Percentiles rank a stretch among this genome's conserved stretches.
Evolutionary conservation across 768 basidiomycete species (phyloP).

Genomic region (Pleurotus tuoliensis): DNA sequence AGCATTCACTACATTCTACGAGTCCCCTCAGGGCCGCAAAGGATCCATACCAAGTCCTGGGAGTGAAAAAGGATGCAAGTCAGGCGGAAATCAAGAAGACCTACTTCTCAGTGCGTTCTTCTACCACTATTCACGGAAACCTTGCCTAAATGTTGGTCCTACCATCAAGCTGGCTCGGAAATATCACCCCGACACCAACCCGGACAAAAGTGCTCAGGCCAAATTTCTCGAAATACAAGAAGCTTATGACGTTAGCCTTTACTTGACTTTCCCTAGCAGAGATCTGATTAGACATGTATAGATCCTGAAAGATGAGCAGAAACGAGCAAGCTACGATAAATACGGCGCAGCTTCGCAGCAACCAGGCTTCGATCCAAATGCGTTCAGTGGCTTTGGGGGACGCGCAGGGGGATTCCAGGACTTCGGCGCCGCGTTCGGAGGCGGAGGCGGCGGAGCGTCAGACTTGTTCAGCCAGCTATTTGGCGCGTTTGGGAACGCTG

Average conservation of each 20-base stretch:
- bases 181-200: constrained; percentile 97
- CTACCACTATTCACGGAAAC: neutral
- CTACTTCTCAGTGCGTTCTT: constrained; percentile 81
- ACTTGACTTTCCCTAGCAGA: neutral
- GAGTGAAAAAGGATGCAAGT: constrained; percentile 79
- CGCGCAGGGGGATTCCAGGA: constrained; percentile 68
- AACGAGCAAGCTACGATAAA: constrained; percentile 85
- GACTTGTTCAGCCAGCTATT: constrained; percentile 90
- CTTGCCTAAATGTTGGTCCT: constrained; percentile 10
- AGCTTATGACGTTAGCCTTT: constrained; percentile 69
- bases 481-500: constrained; percentile 55
- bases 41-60: constrained; percentile 90
- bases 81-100: constrained; percentile 93
- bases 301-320: constrained; percentile 94
- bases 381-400: constrained; percentile 51
- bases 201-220: constrained; percentile 84
- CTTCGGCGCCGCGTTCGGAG: constrained; percentile 59
- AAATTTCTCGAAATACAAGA: constrained; percentile 96
- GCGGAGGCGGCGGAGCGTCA: constrained; percentile 39
- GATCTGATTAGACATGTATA: constrained; percentile 26
- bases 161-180: constrained; percentile 84
- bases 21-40: constrained; percentile 53
- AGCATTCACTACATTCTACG: constrained; percentile 81
- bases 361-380: constrained; percentile 90
- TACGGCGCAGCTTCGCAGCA: constrained; percentile 92